Base-by-base conservation (phyloP, 495 filamentous ascomycete species). In the Massariosphaeria phaeospora region DNA sequence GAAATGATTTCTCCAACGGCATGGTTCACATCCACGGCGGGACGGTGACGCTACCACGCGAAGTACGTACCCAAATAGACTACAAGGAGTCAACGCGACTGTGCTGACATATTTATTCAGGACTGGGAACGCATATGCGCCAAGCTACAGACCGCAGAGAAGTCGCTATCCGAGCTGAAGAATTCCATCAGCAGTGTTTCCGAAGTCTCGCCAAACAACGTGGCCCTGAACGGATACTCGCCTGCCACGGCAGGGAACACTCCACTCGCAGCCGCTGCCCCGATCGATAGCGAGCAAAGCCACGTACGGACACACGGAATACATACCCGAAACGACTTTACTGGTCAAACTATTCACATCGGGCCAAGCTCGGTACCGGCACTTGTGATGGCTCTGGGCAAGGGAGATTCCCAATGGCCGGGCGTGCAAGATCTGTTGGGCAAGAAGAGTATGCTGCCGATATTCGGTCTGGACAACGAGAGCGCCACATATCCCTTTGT, bases 391-490 rank as follows among this genome's bases (percentile, higher is more conserved):
- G 86, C 79, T 73, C 77, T 80, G 62, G 85, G 73, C 58, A 80
- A 75, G 82, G 76, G 73, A 82, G 29, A 79, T 77, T 30, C 80
- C 77, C 61, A 67, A 29, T 60, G 59, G 48, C 57, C 64, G 13
- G 65, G 61, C 17, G 40, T 72, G 18, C 64, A 70, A 41, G 70
- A 72, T 20, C 72, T 90, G 17, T 64, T 91, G 42, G 81, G 88
- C 10, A 63, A 59, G 62, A 84, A 85, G 45, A 86, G 84, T 57
- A 88, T 93, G 68, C 73, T 89, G 31, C 86, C 87, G 3, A 84
- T 91, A 24, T 76, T 93, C 30, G 88, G 86, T 11, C 78, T 93
- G 15, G 87, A 91, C 63, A 89, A 89, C 55, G 86, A 89, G 50
- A 78, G 77, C 29, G 85, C 87, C 23, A 88, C 87, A 20, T 93